Conservation (phyloP, 139 green algal genomes). For the Tetradesmus lagerheimii region DNA sequence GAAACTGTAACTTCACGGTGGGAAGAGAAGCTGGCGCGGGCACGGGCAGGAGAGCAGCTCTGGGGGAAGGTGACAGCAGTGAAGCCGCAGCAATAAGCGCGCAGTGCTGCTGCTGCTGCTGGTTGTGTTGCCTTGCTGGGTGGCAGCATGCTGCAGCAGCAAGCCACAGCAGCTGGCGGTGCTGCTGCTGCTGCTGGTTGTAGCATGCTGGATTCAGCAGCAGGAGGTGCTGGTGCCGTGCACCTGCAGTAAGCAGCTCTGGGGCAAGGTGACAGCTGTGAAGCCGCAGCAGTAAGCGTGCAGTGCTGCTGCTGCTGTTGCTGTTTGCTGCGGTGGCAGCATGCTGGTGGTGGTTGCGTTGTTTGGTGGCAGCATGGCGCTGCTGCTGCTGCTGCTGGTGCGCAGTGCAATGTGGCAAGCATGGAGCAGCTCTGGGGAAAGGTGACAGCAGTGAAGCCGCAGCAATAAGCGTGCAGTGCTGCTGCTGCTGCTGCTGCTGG, state of each 20-base stretch:
- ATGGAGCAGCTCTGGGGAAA: conserved; percentile 79
- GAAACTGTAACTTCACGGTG: conserved; percentile 71
- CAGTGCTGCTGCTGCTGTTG: not conserved
- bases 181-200: conserved; percentile 64
- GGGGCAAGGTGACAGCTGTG: conserved; percentile 71
- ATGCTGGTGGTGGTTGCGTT: no score
- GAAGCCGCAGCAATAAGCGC: conserved; percentile 16
- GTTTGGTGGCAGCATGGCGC: no score
- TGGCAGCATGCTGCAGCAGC: not conserved
- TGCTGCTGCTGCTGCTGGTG: not conserved
- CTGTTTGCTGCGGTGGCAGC: not conserved
- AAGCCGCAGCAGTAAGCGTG: not conserved
- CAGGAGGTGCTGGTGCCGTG: conserved; percentile 78
- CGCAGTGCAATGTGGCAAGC: not conserved
- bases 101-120: not conserved
- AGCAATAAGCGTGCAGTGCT: not conserved
- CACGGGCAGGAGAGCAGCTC: conserved; percentile 68
- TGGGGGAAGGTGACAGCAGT: conserved; percentile 77
- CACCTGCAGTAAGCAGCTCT: conserved; percentile 70
- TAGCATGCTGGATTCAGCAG: conserved; percentile 67
- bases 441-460: conserved; percentile 59
- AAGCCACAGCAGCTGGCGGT: not conserved
- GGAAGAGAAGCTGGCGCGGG: conserved; percentile 80
- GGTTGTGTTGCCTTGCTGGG: not conserved
- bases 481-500: not conserved